These are phyloP conservation scores for Fusarium sp. DNA, from an alignment of 2,329 filamentous ascomycete genomes.

Conservation along the genomic window DNA sequence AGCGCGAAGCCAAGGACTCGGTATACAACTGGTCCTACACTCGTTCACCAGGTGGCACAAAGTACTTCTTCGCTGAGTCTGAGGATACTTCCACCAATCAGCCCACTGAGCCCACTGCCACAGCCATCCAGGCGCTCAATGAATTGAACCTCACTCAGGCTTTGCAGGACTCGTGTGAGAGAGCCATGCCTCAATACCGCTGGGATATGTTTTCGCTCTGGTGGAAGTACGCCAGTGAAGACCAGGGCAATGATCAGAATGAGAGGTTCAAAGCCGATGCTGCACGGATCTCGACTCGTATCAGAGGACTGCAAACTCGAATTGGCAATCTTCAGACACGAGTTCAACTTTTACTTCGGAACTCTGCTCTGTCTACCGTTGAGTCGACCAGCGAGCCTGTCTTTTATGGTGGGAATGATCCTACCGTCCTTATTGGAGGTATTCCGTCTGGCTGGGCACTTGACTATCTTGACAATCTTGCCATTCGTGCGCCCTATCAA, in stretches of 20 bases:
- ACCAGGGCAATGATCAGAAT: neutral
- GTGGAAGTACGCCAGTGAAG: constrained; percentile 1
- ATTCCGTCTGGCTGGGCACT: neutral
- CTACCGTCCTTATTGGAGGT: neutral
- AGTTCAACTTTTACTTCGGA: neutral
- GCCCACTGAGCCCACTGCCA: no score
- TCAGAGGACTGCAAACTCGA: neutral
- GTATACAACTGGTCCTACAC: neutral
- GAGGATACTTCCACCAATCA: neutral
- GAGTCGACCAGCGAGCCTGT: constrained; percentile 25
- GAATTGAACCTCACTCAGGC: neutral
- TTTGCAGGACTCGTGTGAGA: neutral
- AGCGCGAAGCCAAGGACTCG: neutral
- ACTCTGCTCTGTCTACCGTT: neutral
- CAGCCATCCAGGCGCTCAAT: neutral
- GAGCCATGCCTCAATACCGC: neutral
- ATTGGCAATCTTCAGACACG: no score
- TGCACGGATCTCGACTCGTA: neutral
- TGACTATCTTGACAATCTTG: neutral
- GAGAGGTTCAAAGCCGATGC: neutral
- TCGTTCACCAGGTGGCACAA: neutral
- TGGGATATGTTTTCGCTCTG: neutral
- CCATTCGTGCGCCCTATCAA: constrained; percentile 7
- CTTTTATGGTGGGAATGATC: neutral
- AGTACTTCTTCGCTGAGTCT: neutral